A percentile compares a stretch with the other conserved stretches of the same genome.
phyloP scores from a whole-genome alignment of 208 protist species.

The Vickermania ingenoplastis region DNA sequence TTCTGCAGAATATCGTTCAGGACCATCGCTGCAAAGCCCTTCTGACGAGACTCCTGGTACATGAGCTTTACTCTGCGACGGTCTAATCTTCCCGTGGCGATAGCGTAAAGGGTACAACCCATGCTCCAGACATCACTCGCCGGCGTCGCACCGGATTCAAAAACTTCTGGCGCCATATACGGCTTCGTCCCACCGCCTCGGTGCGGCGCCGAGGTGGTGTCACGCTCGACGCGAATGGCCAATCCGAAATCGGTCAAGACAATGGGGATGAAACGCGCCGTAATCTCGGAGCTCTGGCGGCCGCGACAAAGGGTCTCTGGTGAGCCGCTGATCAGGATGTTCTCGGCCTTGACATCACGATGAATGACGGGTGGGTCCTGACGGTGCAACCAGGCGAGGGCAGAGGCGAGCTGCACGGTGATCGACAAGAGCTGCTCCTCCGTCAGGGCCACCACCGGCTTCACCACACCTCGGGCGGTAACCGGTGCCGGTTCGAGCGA shows the following conservation, averaged over 20 bases:
- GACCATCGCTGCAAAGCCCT: conserved; percentile 58
- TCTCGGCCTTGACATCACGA: conserved; percentile 67
- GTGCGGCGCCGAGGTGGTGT: background rate
- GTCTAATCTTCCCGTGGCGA: conserved; percentile 58
- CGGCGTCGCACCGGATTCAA: conserved; percentile 40
- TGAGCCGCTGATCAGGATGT: conserved; percentile 56
- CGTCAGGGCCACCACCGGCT: conserved; percentile 32
- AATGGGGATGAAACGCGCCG: conserved; percentile 34
- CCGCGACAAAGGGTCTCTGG: background rate
- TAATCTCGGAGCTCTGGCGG: background rate
- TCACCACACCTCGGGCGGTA: conserved; percentile 10
- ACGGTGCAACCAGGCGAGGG: conserved; percentile 61
- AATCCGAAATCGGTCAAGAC: conserved; percentile 83
- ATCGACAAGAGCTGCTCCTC: conserved; percentile 72
- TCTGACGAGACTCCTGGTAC: conserved; percentile 50
- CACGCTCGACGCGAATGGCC: conserved; percentile 38
- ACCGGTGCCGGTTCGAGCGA: background rate
- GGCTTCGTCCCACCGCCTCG: conserved; percentile 58
- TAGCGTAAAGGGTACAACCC: conserved; percentile 79
- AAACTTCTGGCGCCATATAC: conserved; percentile 80
- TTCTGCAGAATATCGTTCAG: conserved; percentile 48
- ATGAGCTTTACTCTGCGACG: conserved; percentile 53
- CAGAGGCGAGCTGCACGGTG: conserved; percentile 62
- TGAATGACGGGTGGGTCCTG: conserved; percentile 50
- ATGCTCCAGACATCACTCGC: conserved; percentile 80